Evolutionary conservation across 805 yeast species (phyloP), one percentile per base, ranked within the genome.

Genomic region (Metschnikowia reukaufii): DNA sequence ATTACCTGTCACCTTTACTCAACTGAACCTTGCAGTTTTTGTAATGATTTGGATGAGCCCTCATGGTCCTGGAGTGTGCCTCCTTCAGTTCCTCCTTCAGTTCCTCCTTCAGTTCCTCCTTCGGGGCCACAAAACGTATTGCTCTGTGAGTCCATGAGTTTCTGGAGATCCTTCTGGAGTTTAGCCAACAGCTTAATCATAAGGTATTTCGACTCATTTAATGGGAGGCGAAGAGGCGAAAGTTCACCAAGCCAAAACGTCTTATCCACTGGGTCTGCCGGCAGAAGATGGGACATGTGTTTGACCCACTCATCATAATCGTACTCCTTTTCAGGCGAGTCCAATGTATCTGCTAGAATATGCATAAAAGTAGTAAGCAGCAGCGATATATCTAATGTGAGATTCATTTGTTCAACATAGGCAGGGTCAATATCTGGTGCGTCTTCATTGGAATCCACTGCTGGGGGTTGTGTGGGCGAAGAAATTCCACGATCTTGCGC

Each of bases 191-290:
- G 55, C 45, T 75, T 63, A 45, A 72, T 61, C 25, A 77, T 61
- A 30, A 86, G 76, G 56, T 79, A 86, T 47, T 81, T 79, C 0
- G 90, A 82, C 60, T 88, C 90, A 53, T 76, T 77, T 32, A 85
- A 67, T 0, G 94, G 94, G 45, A 76, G 79, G 37, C 85, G 72
- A 35, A 88, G 66, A 0, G 96, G 96, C 1, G 90, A 82, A 1
- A 65, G 58, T 1, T 80, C 81, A 6, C 84, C 73, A 2, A 88
- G 54, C 96, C 96, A 88, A 58, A 70, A 83, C 36, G 67, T 48
- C 7, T 39, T 45, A 10, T 10, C 27, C 3, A 31, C 34, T 0
- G 52, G 50, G 1, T 57, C 63, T 10, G 60, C 53, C 3, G 57
- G 32, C 17, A 61, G 67, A 7, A 74, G 51, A 13, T 70, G 53